Evolutionary conservation across 331 rosid species (phyloP).

Genomic region (Erythrophleum ivorense): DNA sequence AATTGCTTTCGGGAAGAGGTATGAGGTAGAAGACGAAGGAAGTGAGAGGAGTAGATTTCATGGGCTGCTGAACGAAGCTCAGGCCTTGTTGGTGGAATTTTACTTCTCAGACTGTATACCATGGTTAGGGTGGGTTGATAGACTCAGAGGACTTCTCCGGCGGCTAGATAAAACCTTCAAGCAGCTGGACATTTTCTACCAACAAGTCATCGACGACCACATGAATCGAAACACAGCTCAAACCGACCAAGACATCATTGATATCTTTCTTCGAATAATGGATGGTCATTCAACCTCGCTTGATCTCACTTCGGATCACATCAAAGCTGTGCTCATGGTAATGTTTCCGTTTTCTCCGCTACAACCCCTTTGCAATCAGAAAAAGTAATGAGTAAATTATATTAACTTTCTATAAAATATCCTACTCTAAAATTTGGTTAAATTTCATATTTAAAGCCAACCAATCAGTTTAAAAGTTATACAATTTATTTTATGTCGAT

Average conservation of each 20-base stretch:
- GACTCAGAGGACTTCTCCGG: constrained; percentile 30
- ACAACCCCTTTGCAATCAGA: no score
- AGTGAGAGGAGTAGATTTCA: constrained; percentile 41
- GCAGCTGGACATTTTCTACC: constrained; percentile 47
- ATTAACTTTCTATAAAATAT: no score
- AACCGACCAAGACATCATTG: constrained; percentile 39
- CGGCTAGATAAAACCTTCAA: constrained; percentile 42
- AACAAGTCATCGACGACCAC: constrained; percentile 47
- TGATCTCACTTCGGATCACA: constrained; percentile 44
- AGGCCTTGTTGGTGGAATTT: constrained; percentile 36
- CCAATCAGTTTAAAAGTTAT: no score
- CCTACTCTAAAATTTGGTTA: no score
- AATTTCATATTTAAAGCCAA: no score
- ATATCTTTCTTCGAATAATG: constrained; percentile 41
- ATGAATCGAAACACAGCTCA: neutral
- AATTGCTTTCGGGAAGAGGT: constrained; percentile 48
- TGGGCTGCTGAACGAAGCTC: constrained; percentile 46
- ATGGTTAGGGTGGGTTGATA: constrained; percentile 48
- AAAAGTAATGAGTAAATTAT: no score
- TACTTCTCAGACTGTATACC: constrained; percentile 49
- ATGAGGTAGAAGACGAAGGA: constrained; percentile 36
- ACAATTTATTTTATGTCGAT: neutral
- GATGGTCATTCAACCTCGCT: constrained; percentile 14
- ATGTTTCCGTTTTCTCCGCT: neutral
- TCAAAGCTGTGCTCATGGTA: constrained; percentile 56